Conservation (phyloP, 2,329 filamentous ascomycete genomes). For the Huntiella decipiens region DNA sequence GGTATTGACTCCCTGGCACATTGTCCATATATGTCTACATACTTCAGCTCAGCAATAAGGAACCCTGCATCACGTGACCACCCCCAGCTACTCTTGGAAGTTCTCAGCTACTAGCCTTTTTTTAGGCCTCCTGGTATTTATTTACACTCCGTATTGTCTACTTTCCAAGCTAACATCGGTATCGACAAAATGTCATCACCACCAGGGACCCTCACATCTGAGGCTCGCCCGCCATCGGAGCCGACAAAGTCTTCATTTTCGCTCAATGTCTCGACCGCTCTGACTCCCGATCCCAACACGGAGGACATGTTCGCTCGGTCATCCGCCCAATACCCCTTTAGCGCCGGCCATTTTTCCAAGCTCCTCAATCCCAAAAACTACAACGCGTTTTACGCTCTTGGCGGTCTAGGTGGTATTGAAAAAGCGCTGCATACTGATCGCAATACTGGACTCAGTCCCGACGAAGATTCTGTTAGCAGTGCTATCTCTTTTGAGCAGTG, state of each 20-base stretch:
- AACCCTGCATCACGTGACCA: too few species aligned
- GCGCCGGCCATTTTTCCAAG: conserved; percentile 55
- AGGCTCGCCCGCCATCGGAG: background rate
- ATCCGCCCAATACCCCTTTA: conserved; percentile 48
- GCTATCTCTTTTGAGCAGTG: conserved; percentile 48
- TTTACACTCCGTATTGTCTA: too few species aligned
- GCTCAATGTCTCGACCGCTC: conserved; percentile 17
- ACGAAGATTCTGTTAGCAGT: conserved; percentile 47
- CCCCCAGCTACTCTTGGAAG: too few species aligned
- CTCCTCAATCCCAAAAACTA: conserved; percentile 64
- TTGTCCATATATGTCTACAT: too few species aligned
- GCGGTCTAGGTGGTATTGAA: conserved; percentile 53
- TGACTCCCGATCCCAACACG: conserved; percentile 42
- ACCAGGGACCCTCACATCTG: background rate
- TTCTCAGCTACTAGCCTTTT: too few species aligned
- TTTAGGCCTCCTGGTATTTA: too few species aligned
- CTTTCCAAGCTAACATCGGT: too few species aligned
- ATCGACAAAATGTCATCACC: background rate
- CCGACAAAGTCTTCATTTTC: background rate
- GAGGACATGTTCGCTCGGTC: conserved; percentile 51
- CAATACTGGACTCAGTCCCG: conserved; percentile 45
- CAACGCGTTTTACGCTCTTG: conserved; percentile 54
- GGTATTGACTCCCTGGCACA: too few species aligned
- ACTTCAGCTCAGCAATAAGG: too few species aligned
- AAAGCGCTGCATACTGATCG: conserved; percentile 52